Conservation (phyloP, 805 yeast genomes). For the Candida xiaguanensis region DNA sequence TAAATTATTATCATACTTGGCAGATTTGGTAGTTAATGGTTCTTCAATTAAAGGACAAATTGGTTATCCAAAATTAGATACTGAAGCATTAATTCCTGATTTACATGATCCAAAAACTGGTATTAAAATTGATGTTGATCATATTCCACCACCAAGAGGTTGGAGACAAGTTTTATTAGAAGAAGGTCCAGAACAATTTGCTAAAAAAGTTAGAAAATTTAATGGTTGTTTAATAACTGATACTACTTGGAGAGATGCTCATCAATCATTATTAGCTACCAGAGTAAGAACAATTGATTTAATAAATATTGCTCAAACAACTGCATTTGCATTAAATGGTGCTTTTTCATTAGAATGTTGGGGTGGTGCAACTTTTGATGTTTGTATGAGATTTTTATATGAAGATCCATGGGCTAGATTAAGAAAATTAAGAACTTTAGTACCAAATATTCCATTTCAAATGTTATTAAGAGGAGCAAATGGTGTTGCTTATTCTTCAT, state of each 20-base stretch:
- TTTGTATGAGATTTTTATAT: constrained; percentile 95
- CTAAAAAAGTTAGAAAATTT: constrained; percentile 77
- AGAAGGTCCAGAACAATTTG: constrained; percentile 87
- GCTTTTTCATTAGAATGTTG: constrained; percentile 98
- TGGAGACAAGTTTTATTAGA: constrained; percentile 88
- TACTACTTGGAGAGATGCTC: constrained; percentile 99
- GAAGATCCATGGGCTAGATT: constrained; percentile 99
- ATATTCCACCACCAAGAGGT: constrained; percentile 57
- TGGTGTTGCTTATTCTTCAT: constrained; percentile 96
- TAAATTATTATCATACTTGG: constrained; percentile 85
- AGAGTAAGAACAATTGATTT: constrained; percentile 94
- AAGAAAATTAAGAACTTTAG: constrained; percentile 78
- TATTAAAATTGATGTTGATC: constrained; percentile 53
- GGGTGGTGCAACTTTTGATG: constrained; percentile 99
- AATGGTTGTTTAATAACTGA: constrained; percentile 93
- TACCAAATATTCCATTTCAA: constrained; percentile 98
- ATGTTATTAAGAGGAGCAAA: constrained; percentile 99
- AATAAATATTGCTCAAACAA: constrained; percentile 86
- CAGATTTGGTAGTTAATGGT: constrained; percentile 93
- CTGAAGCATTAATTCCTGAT: constrained; percentile 73
- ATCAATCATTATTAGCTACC: constrained; percentile 95
- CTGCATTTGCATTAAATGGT: constrained; percentile 84
- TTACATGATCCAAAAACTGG: constrained; percentile 62
- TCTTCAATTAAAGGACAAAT: constrained; percentile 93
- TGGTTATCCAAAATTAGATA: constrained; percentile 79